Evolutionary conservation across 2,329 filamentous ascomycete genomes (phyloP), one percentile per base, ranked within the genome.

Genomic region (Sporothrix variecibatus): DNA sequence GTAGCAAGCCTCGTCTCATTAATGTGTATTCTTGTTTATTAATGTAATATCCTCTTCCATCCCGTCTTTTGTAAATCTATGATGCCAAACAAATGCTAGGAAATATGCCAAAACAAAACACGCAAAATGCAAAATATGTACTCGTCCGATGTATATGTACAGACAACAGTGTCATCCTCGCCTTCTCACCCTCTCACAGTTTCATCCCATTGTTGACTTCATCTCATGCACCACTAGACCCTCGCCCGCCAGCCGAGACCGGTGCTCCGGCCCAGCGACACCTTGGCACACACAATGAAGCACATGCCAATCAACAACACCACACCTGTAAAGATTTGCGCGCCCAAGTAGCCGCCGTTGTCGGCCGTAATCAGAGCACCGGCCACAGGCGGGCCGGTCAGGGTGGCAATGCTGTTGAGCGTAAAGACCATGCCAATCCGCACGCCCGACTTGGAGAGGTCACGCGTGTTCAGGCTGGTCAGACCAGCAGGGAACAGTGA

Each of bases 401-500:
- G 80, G n/a, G 84, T 83, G 1, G 86, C 85, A 67, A 88, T 86
- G 75, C 86, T 87, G 75, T 85, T 85, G 69, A 88, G 85, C 0
- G 86, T 88, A 64, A 90, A 89, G 0, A 85, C 82, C 88, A 90
- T 89, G 65, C 88, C 88, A 79, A 90, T 87, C 9, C 88, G 81
- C 2, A 87, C 86, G 0, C 88, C 88, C 23, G 86, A 82, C 79
- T 86, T 88, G 8, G 82, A 78, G 75, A 86, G 80, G 78, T 90
- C 87, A 5, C 49, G 40, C 3, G 82, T 82, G 1, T 86, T 88
- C 74, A 90, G 81, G 58, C 86, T 87, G 69, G 86, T 87, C 58
- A 92, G 78, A 0, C 87, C 88, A 0, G 90, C 89, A 0, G 92
- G 91, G 77, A 93, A 93, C 12, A 94, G 79, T 7, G 87, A 86